Percentiles rank a stretch among this genome's conserved stretches.
Conservation (phyloP, 2,329 filamentous ascomycete genomes). For the Fusarium tuaranense region DNA sequence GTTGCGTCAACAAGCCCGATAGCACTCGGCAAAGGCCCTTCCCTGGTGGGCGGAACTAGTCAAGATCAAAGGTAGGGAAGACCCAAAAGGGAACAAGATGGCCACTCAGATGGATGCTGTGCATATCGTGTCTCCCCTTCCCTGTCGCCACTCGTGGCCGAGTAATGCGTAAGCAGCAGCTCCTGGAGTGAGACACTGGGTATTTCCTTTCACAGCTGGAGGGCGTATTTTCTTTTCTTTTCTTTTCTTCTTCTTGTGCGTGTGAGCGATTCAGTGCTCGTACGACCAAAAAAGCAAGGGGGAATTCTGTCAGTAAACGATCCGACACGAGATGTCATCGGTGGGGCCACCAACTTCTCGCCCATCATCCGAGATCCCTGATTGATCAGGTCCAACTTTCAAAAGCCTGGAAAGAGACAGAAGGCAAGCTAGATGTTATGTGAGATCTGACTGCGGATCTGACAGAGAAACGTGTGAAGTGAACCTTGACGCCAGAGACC, state of each 20-base stretch:
- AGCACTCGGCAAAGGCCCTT: background rate
- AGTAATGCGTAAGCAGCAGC: constrained; percentile 2
- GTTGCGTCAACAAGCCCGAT: background rate
- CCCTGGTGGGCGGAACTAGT: background rate
- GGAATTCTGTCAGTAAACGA: constrained; percentile 18
- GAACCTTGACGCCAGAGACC: background rate
- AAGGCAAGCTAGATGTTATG: constrained; percentile 18
- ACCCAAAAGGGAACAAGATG: constrained; percentile 20
- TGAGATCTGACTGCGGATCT: constrained; percentile 40
- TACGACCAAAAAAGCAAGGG: constrained; percentile 41
- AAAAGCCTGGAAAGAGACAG: constrained; percentile 23
- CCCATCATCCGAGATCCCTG: constrained; percentile 14
- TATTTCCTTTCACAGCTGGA: constrained; percentile 10
- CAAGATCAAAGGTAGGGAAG: constrained; percentile 19
- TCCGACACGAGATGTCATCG: constrained; percentile 20
- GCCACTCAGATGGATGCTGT: constrained; percentile 13
- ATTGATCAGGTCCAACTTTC: constrained; percentile 16
- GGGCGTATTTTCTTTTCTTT: background rate
- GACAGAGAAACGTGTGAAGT: constrained; percentile 1
- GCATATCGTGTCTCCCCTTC: constrained; percentile 10
- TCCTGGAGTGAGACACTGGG: constrained; percentile 32
- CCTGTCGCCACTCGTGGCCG: constrained; percentile 21
- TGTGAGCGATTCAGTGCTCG: constrained; percentile 25
- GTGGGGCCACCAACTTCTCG: constrained; percentile 27
- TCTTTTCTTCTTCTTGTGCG: background rate